Base-by-base conservation (phyloP, 2,329 filamentous ascomycete species). In the Lecanicillium sp. region DNA sequence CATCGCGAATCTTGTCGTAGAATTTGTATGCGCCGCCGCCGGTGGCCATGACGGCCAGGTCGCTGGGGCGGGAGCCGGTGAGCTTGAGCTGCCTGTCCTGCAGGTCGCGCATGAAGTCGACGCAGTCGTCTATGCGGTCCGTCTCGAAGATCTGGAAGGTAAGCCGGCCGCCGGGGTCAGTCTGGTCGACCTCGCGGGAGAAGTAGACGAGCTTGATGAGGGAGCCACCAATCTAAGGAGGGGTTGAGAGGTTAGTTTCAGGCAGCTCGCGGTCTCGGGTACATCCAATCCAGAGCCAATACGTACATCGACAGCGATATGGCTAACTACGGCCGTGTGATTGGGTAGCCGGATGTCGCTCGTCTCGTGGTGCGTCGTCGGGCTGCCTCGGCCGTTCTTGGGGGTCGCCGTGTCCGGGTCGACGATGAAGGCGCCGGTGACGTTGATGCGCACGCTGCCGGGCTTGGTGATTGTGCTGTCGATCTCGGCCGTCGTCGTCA, bases 91-190 rank as follows among this genome's bases (percentile, higher is more conserved):
- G 87, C 60, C 94, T 87, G 58, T 85, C 78, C 65, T 95, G 89
- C 53, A 97, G 73, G 57, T 87, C 79, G 58, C 84, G 80, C 77
- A 98, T 90, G 61, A 95, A 96, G 58, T 90, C 84, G 55, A 98
- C 86, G 67, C 90, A 96, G 54, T 93, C 83, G 61, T 95, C 89
- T 60, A 98, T 95, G 51, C 83, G 81, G 60, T 96, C 89, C 4
- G 93, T 97, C 71, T 98, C 93, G 69, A 97, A 97, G 61, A 85
- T 94, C 60, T 95, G 78, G 63, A 98, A 98, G 67, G 95, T 95
- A 46, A 98, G 75, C 20, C 93, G 83, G 48, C 93, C 93, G 48
- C 93, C 93, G 42, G 86, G 83, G 57, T 90, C 86, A 23, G 76
- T 79, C 11, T 85, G 86, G 62, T 86, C 79, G 35, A 86, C 79